Base-by-base conservation (phyloP, 805 yeast species). In the Yarrowia yakushimensis region DNA sequence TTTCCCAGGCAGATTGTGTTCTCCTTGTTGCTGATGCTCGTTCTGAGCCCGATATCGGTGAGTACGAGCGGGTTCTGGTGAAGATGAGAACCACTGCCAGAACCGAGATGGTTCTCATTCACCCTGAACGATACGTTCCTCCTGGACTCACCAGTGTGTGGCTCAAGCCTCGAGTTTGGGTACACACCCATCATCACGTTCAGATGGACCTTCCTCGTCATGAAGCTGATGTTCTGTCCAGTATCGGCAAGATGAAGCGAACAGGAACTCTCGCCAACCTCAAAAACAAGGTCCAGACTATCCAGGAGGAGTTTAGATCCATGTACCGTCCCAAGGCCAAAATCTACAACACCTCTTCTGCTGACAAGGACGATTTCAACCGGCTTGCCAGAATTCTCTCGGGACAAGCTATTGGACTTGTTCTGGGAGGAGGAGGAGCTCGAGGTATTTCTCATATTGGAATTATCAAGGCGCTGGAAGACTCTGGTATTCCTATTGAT, bases 391-490 rank as follows among this genome's bases (percentile, higher is more conserved):
- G 99, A 69, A 82, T 94, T 9, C 75, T 93, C 15, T 88, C 97
- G 0, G 97, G 96, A 8, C 90, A 91, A 71, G 97, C 97, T 0
- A 88, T 94, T 41, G 99, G 98, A 0, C 77, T 94, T 18, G 97
- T 93, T 6, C 77, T 93, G 3, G 99, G 99, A 7, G 99, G 99
- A 13, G 99, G 99, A 41, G 99, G 99, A 43, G 97, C 98, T 0
- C 79, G 98, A 67, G 99, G 99, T 1, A 79, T 93, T 13, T 83
- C 97, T 13, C 99, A 93, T 72, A 79, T 93, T 41, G 99, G 99
- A 3, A 86, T 94, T 3, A 82, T 93, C n/a, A 83, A 85, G 57
- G 97, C 97, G 0, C 75, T 93, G 10, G 98, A 93, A 72, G 96
- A 89, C 66, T 84, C 85, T 62, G 97, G 97, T 0, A 88, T 93